phyloP scores from a whole-genome alignment of 2,329 filamentous ascomycete genomes.

The Emmonsia crescens region DNA sequence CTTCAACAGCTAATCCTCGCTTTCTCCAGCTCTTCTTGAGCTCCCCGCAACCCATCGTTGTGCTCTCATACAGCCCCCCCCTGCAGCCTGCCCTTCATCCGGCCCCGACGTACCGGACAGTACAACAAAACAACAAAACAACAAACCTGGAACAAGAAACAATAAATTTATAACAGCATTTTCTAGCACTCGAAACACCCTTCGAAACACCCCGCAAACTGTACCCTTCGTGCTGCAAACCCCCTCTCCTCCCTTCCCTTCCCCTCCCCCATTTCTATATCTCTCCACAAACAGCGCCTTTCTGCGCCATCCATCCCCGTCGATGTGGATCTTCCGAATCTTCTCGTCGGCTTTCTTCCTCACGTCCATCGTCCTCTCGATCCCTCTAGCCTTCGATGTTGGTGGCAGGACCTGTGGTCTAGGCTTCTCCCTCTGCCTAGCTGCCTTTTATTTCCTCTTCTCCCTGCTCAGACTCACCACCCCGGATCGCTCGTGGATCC shows the following conservation, averaged over 20 bases:
- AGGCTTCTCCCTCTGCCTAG: conserved; percentile 82
- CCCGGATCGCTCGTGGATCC: conserved; percentile 63
- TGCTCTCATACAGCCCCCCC: neutral
- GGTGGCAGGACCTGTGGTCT: conserved; percentile 88
- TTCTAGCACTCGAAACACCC: neutral
- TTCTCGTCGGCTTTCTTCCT: conserved; percentile 77
- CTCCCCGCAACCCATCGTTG: neutral
- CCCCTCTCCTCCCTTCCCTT: no score
- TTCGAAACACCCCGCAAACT: neutral
- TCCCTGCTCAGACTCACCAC: conserved; percentile 70
- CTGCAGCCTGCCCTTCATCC: neutral
- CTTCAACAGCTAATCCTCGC: conserved; percentile 1
- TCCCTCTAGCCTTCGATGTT: conserved; percentile 95
- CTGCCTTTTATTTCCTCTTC: conserved; percentile 82
- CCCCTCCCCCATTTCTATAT: neutral
- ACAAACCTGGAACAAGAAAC: neutral
- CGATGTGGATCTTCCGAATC: conserved; percentile 76
- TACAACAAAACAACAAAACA: neutral
- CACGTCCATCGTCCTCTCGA: conserved; percentile 83
- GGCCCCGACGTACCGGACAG: neutral
- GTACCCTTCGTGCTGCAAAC: no score
- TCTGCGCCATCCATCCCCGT: conserved; percentile 19
- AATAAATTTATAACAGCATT: neutral
- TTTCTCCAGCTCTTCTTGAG: neutral
- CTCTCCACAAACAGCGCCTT: neutral